Base-by-base conservation (phyloP, 805 yeast genomes). In the Saccharomycopsis fibuligera region DNA sequence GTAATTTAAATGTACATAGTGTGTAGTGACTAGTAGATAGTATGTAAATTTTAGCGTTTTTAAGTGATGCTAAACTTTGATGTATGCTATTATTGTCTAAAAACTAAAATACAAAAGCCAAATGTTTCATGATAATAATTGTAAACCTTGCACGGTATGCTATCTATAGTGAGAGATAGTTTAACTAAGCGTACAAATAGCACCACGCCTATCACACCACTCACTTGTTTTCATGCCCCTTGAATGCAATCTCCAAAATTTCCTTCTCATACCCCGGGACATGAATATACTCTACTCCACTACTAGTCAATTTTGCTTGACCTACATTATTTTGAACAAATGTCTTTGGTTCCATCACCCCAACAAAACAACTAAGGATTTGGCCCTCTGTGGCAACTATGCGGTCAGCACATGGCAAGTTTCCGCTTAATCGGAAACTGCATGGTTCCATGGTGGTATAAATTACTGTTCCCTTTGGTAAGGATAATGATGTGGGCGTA, bases 361-460 rank as follows among this genome's bases (percentile, higher is more conserved):
- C 99, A 4, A 91, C 96, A 67, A 84, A 88, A 23, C 90, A 90
- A 0, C 93, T 78, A 19, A 69, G 72, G 52, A 91, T 82, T 5
- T 60, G 56, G 1, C 67, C 70, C 1, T 58, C 54, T 0, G 78
- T 63, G 3, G 67, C 72, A 44, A 90, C 59, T 5, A 93, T 79
- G 25, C 98, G 73, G 53, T 89, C 89, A 2, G 79, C 81, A 65
- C 99, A 93, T 0, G 99, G 96, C 45, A 72, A 58, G 56, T 91
- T 90, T 0, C 98, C 98, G 60, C 96, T 88, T 30, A 91, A 68
- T 47, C 99, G 72, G 49, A 77, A 75, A 4, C 95, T 81, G 62
- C 99, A 93, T 1, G 99, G 99, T 61, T 93, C 99, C 98, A 93
- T 93, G 0, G 97, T 88, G 0, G 98, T 91, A 63, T 86, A 93